A percentile compares a stretch with the other conserved stretches of the same genome.
Evolutionary conservation across 1,284 basidiomycete species (phyloP).

Genomic region (Puccinia brachypodii): DNA sequence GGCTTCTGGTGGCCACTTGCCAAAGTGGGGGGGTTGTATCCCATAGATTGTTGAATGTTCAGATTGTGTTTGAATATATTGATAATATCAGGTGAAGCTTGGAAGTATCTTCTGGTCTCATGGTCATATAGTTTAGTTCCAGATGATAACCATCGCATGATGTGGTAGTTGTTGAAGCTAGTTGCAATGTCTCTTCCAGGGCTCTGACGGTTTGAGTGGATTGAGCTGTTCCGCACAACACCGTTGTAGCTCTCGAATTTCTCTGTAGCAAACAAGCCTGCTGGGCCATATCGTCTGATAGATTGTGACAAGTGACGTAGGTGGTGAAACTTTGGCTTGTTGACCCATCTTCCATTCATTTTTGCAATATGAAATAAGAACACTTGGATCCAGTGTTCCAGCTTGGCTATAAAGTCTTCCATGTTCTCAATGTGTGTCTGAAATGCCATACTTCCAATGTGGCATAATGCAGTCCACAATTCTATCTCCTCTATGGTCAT

Average conservation of each 20-base stretch:
- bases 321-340: constrained; percentile 59
- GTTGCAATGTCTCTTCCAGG: constrained; percentile 1
- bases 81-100: neutral
- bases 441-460: constrained; percentile 49
- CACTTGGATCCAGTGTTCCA: neutral
- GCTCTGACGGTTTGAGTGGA: constrained; percentile 5
- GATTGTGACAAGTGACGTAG: constrained; percentile 52
- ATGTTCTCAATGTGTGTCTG: constrained; percentile 57
- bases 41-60: neutral
- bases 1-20: neutral
- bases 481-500: constrained; percentile 50
- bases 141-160: neutral
- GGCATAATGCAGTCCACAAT: constrained; percentile 57
- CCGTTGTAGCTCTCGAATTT: constrained; percentile 9
- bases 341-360: constrained; percentile 56
- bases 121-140: neutral
- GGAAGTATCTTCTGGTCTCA: neutral
- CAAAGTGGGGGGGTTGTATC: neutral
- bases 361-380: constrained; percentile 3
- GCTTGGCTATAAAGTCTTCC: constrained; percentile 52
- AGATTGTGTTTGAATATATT: neutral
- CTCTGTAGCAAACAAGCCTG: neutral
- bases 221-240: neutral
- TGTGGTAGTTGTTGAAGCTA: neutral
- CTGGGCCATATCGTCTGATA: constrained; percentile 37